phyloP scores from a whole-genome alignment of 352 stramenopile species.

The Phytophthora cactorum region DNA sequence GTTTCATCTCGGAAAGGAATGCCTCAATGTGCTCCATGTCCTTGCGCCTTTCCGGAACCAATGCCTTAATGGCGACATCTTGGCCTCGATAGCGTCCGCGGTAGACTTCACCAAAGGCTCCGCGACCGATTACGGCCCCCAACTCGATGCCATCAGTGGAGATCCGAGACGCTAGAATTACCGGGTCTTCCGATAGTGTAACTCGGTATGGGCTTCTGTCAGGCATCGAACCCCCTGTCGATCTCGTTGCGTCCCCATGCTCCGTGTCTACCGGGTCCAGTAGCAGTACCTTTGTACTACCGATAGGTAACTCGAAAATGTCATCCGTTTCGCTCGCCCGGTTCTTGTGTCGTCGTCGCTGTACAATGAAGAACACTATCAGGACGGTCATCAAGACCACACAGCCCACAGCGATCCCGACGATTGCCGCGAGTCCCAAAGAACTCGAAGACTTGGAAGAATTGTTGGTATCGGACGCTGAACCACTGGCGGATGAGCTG shows the following conservation, averaged over 20 bases:
- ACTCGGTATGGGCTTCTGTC: constrained; percentile 31
- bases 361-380: constrained; percentile 22
- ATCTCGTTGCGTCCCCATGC: constrained; percentile 5
- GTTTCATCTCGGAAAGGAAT: constrained; percentile 52
- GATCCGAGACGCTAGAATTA: constrained; percentile 17
- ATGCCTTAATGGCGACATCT: constrained; percentile 10
- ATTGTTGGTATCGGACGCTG: background rate
- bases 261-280: constrained; percentile 4
- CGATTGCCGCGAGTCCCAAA: constrained; percentile 7
- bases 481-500: constrained; percentile 1
- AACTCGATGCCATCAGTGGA: constrained; percentile 8
- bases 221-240: constrained; percentile 7
- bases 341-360: constrained; percentile 6
- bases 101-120: constrained; percentile 12
- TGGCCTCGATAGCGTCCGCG: constrained; percentile 7
- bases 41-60: constrained; percentile 45
- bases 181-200: constrained; percentile 37
- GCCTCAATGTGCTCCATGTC: constrained; percentile 44
- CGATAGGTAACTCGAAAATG: constrained; percentile 14
- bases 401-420: constrained; percentile 13
- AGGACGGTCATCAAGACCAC: constrained; percentile 15
- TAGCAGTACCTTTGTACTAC: constrained; percentile 1
- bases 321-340: background rate
- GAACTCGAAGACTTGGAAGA: constrained; percentile 5
- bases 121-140: constrained; percentile 10